Evolutionary conservation across 495 filamentous ascomycete genomes (phyloP).

Genomic region (Neurospora sp.): DNA sequence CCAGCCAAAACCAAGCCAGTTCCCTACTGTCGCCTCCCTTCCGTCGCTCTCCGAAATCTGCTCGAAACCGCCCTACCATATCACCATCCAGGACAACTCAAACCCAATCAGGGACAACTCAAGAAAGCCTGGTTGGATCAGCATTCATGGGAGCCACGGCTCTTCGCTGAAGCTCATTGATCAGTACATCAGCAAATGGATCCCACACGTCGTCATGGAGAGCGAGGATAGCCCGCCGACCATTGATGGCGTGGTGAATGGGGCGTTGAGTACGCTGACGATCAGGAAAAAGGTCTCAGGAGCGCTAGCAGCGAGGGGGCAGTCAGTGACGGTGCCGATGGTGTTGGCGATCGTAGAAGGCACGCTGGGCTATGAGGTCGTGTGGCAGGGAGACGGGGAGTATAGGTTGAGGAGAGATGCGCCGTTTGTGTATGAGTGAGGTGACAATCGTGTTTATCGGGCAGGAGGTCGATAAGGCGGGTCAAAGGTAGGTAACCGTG

Average conservation of each 20-base stretch:
- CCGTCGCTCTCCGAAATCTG: constrained; percentile 28
- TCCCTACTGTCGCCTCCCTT: constrained; percentile 17
- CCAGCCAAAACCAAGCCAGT: constrained; percentile 7
- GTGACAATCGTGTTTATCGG: neutral
- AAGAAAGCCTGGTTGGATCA: constrained; percentile 1
- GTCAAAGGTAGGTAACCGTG: neutral
- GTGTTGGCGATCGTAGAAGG: constrained; percentile 29
- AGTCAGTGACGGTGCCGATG: constrained; percentile 20
- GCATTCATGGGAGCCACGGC: constrained; percentile 31
- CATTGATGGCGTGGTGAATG: neutral
- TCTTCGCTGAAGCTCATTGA: constrained; percentile 22
- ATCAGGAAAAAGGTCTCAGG: neutral
- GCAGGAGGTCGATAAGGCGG: neutral
- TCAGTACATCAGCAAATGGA: neutral
- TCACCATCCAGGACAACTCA: constrained; percentile 13
- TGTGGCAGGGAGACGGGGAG: constrained; percentile 6
- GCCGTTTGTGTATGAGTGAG: neutral
- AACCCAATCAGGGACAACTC: neutral
- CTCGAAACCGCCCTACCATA: constrained; percentile 29
- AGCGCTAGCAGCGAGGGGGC: neutral
- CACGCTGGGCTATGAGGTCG: constrained; percentile 27
- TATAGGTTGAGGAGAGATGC: neutral
- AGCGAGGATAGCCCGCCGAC: neutral
- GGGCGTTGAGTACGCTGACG: neutral
- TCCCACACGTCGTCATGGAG: neutral